Evolutionary conservation across 1,139 yeast genomes (phyloP).

Genomic region (Geotrichum armillariae): DNA sequence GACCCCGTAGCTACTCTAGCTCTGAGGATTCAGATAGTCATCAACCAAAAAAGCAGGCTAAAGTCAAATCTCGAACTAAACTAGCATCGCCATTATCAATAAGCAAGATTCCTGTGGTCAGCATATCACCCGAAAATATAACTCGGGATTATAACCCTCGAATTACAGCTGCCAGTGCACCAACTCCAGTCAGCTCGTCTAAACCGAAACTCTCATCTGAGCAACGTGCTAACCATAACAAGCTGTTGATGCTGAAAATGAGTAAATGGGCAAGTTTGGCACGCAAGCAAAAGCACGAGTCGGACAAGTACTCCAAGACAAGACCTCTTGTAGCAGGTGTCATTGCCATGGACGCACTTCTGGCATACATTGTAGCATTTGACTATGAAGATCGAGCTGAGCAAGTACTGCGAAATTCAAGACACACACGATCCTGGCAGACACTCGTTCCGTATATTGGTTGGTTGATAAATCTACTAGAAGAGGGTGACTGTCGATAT

Average conservation of each 20-base stretch:
- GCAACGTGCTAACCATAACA: conserved; percentile 31
- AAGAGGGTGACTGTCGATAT: conserved; percentile 24
- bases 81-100: background rate
- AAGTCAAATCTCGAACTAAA: background rate
- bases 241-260: conserved; percentile 28
- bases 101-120: background rate
- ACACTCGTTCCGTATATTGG: conserved; percentile 40
- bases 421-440: conserved; percentile 39
- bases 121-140: background rate
- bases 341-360: conserved; percentile 38
- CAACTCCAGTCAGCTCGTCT: conserved; percentile 11
- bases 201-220: conserved; percentile 23
- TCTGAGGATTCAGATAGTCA: conserved; percentile 2
- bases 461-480: conserved; percentile 32
- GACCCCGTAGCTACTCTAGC: conserved; percentile 1
- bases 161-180: background rate
- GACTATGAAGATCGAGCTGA: conserved; percentile 43
- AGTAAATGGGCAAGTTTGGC: conserved; percentile 39
- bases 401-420: conserved; percentile 28
- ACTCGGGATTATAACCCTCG: background rate
- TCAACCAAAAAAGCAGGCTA: background rate
- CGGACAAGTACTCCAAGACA: conserved; percentile 33
- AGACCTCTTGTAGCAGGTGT: conserved; percentile 35
- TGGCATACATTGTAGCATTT: conserved; percentile 43
- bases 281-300: conserved; percentile 38